These are phyloP conservation scores for Cyberlindnera xylosilytica DNA, from an alignment of 805 yeast species.

Conservation along the genomic window DNA sequence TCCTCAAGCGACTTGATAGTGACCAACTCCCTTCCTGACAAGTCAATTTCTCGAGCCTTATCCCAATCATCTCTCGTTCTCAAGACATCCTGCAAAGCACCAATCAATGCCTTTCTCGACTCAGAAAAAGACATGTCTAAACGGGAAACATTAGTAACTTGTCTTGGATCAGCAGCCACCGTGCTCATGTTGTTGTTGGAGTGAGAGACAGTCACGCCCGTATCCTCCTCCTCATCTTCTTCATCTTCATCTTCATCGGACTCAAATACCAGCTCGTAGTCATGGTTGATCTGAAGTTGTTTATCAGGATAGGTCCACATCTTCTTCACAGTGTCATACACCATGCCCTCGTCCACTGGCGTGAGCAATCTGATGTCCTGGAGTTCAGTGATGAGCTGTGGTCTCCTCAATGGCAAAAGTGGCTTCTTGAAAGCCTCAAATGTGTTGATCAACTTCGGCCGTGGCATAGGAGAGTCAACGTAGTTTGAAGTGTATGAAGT, in stretches of 20 bases:
- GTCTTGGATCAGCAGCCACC: constrained; percentile 13
- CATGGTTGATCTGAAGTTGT: neutral
- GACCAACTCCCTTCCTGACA: constrained; percentile 32
- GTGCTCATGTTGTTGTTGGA: constrained; percentile 1
- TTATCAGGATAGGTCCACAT: constrained; percentile 22
- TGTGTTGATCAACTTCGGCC: constrained; percentile 23
- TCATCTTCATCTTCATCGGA: constrained; percentile 1
- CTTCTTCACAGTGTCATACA: constrained; percentile 14
- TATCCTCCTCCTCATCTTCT: neutral
- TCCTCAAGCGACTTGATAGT: constrained; percentile 39
- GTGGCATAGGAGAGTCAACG: constrained; percentile 26
- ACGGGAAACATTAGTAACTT: constrained; percentile 41
- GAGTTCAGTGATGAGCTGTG: constrained; percentile 8
- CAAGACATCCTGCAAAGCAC: constrained; percentile 39
- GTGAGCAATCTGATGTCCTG: constrained; percentile 21
- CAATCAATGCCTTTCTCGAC: constrained; percentile 38
- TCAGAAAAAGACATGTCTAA: constrained; percentile 45
- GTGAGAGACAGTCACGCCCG: neutral
- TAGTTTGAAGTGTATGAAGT: constrained; percentile 19
- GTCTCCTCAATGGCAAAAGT: constrained; percentile 5
- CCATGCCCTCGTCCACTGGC: constrained; percentile 25
- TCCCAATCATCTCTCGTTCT: constrained; percentile 40
- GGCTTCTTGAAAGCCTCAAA: constrained; percentile 12
- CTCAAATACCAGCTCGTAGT: constrained; percentile 10
- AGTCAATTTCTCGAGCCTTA: constrained; percentile 30